Percentiles rank a stretch among this genome's conserved stretches.
phyloP scores from a whole-genome alignment of 2,329 filamentous ascomycete genomes.

The Gremmenia infestans region DNA sequence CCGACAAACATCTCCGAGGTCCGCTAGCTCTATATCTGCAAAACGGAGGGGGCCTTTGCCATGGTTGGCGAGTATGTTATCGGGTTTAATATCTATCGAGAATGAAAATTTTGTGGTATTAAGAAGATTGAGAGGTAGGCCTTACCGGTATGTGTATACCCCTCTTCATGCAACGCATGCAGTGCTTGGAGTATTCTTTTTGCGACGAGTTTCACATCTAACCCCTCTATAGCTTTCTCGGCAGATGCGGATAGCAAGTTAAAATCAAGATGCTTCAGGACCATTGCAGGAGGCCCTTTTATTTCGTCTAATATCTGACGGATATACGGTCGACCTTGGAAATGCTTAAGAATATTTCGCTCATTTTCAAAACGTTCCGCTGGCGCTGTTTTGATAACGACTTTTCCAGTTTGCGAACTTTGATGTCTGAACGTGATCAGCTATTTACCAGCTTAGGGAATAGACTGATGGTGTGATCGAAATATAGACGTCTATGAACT shows the following conservation, averaged over 20 bases:
- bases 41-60: conserved; percentile 28
- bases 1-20: conserved; percentile 26
- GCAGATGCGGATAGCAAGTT: conserved; percentile 20
- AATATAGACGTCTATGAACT: conserved; percentile 2
- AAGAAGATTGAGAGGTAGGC: conserved; percentile 8
- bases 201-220: conserved; percentile 19
- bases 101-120: conserved; percentile 11
- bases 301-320: conserved; percentile 23
- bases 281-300: conserved; percentile 19
- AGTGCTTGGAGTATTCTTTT: conserved; percentile 22
- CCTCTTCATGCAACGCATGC: conserved; percentile 21
- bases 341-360: conserved; percentile 21
- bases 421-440: conserved; percentile 18
- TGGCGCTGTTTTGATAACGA: conserved; percentile 21
- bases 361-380: conserved; percentile 22
- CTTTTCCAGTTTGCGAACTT: conserved; percentile 17
- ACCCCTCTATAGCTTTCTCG: conserved; percentile 13
- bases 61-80: conserved; percentile 36
- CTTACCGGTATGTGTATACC: conserved; percentile 23
- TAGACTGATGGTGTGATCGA: background rate
- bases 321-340: conserved; percentile 16
- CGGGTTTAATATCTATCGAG: conserved; percentile 31
- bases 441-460: conserved; percentile 11
- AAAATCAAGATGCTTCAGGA: conserved; percentile 20
- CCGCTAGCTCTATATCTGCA: conserved; percentile 32